Conservation (phyloP, 2,329 filamentous ascomycete genomes). For the Xylariomycetidae sp. region DNA sequence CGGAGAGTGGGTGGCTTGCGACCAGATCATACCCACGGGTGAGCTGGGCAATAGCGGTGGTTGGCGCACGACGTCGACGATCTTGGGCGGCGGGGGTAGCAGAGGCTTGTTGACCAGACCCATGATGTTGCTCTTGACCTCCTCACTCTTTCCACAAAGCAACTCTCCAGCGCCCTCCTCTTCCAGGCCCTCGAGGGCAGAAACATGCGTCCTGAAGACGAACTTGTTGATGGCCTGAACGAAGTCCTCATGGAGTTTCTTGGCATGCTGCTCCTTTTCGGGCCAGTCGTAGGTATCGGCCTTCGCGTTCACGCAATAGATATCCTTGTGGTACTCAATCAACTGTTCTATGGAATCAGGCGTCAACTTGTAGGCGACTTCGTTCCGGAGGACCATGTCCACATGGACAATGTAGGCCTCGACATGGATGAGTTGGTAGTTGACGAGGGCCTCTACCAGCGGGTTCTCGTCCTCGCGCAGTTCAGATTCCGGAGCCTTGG, state of each 20-base stretch:
- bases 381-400: conserved; percentile 96
- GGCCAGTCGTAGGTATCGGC: conserved; percentile 91
- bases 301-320: conserved; percentile 86
- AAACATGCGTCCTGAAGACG: conserved; percentile 84
- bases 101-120: conserved; percentile 80
- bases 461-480: conserved; percentile 77
- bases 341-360: conserved; percentile 89
- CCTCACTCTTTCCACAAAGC: conserved; percentile 83
- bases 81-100: conserved; percentile 78
- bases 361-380: conserved; percentile 97
- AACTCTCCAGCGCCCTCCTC: conserved; percentile 95
- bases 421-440: conserved; percentile 88
- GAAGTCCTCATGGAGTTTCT: conserved; percentile 96
- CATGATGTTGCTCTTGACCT: conserved; percentile 84
- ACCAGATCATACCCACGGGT: conserved; percentile 74
- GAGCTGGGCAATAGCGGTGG: conserved; percentile 83
- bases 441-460: conserved; percentile 81
- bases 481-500: conserved; percentile 82
- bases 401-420: conserved; percentile 98
- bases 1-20: conserved; percentile 61
- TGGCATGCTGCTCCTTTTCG: conserved; percentile 92
- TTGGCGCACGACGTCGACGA: conserved; percentile 85
- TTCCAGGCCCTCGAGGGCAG: conserved; percentile 89
- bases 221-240: conserved; percentile 96
- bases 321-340: conserved; percentile 92